Conservation (phyloP, 164 flowering plant genomes). For the Dillenia suffruticosa region DNA sequence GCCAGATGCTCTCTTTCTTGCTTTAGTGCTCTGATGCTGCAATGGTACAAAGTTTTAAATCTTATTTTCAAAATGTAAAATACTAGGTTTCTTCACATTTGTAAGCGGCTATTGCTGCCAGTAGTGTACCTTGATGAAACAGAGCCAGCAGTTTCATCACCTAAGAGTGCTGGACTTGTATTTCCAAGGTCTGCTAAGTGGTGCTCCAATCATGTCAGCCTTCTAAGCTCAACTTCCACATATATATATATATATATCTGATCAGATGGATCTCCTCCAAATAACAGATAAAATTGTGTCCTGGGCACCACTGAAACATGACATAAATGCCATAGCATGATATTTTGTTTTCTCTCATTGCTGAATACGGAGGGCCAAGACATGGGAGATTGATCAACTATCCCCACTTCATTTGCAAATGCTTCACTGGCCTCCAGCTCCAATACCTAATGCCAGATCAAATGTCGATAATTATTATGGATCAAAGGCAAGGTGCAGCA, state of each 20-base stretch:
- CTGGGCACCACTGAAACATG: conserved; percentile 81
- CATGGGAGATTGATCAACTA: conserved; percentile 33
- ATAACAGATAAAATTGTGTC: conserved; percentile 72
- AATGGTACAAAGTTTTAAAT: too few species aligned
- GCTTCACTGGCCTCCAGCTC: conserved; percentile 62
- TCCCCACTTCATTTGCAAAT: conserved; percentile 19
- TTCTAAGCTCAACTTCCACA: conserved; percentile 80
- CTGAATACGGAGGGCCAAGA: conserved; percentile 59
- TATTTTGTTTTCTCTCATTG: conserved; percentile 68
- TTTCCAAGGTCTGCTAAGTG: conserved; percentile 77
- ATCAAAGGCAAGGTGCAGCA: too few species aligned
- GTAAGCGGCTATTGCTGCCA: conserved; percentile 41
- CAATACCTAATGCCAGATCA: conserved; percentile 44
- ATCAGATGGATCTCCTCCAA: conserved; percentile 70
- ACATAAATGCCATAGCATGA: conserved; percentile 86
- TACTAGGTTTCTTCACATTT: too few species aligned
- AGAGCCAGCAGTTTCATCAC: conserved; percentile 77
- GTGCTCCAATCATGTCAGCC: conserved; percentile 82
- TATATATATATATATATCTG: too few species aligned
- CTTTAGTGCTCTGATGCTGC: conserved; percentile 74
- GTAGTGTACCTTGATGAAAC: conserved; percentile 61
- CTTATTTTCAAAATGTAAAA: too few species aligned
- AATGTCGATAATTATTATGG: too few species aligned
- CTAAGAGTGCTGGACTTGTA: conserved; percentile 80
- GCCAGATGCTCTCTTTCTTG: conserved; percentile 80